These are phyloP conservation scores for Dryas octopetala DNA, from an alignment of 306 rosid species.

Conservation along the genomic window DNA sequence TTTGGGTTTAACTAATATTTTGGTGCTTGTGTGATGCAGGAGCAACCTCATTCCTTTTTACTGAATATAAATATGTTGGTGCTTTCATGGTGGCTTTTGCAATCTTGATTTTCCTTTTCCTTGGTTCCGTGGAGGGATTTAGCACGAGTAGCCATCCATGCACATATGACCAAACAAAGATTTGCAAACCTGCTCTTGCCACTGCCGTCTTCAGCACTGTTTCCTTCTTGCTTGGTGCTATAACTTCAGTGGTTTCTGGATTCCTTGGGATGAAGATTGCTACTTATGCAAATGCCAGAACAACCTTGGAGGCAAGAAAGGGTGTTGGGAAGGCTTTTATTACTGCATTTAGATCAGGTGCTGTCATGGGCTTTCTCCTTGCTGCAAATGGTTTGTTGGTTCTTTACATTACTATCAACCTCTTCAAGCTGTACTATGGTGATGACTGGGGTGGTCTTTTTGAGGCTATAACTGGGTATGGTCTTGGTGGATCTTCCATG, in stretches of 20 bases:
- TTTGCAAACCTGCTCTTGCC: constrained; percentile 88
- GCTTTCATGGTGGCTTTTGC: constrained; percentile 88
- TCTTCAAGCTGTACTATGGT: constrained; percentile 87
- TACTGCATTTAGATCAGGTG: constrained; percentile 88
- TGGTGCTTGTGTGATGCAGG: constrained; percentile 51
- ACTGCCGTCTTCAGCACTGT: constrained; percentile 83
- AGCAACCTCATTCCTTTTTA: constrained; percentile 90
- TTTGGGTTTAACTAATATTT: constrained; percentile 25
- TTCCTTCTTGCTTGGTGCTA: constrained; percentile 77
- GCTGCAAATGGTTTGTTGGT: constrained; percentile 96
- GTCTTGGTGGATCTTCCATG: constrained; percentile 98
- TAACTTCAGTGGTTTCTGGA: constrained; percentile 85
- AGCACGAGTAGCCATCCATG: constrained; percentile 70
- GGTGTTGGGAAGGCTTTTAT: constrained; percentile 97
- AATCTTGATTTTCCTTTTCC: constrained; percentile 78
- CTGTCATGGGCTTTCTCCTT: constrained; percentile 95
- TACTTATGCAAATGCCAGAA: constrained; percentile 94
- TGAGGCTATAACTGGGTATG: constrained; percentile 97
- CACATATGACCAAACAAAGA: constrained; percentile 57
- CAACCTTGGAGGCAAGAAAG: constrained; percentile 88
- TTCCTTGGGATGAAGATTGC: constrained; percentile 99
- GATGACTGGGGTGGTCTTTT: constrained; percentile 96
- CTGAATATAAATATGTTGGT: constrained; percentile 78
- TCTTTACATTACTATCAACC: constrained; percentile 68
- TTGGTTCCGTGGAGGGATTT: constrained; percentile 94